Evolutionary conservation across 257 asterid genomes (phyloP).

Genomic region (Penstemon newberryi): DNA sequence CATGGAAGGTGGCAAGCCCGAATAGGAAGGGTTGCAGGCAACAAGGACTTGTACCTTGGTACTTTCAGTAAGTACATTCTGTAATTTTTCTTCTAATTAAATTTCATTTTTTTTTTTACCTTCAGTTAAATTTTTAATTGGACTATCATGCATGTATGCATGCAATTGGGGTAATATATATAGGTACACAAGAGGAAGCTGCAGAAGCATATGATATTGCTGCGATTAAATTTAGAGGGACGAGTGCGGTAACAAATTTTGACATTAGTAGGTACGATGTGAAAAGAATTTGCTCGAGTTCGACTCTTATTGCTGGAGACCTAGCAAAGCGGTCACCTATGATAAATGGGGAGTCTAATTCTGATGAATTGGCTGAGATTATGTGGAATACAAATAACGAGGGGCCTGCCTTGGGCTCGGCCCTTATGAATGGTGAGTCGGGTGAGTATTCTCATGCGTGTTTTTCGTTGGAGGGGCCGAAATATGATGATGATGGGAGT

Average conservation of each 20-base stretch:
- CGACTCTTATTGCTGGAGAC: constrained; percentile 68
- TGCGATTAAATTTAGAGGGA: constrained; percentile 79
- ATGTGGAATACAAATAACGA: constrained; percentile 42
- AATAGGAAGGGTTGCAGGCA: constrained; percentile 98
- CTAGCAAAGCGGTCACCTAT: constrained; percentile 70
- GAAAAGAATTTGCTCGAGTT: constrained; percentile 71
- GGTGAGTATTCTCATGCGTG: constrained; percentile 34
- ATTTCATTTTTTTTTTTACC: constrained; percentile 17
- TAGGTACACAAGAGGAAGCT: constrained; percentile 91
- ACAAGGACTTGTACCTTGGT: constrained; percentile 97
- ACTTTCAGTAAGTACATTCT: constrained; percentile 73
- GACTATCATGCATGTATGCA: too few relatives aligned
- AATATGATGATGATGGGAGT: constrained; percentile 37
- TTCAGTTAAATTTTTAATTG: constrained; percentile 19
- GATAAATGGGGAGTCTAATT: constrained; percentile 39
- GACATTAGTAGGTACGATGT: constrained; percentile 75
- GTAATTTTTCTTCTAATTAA: not conserved
- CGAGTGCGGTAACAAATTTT: constrained; percentile 81
- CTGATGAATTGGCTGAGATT: constrained; percentile 43
- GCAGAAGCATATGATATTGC: constrained; percentile 91
- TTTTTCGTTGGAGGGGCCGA: constrained; percentile 34
- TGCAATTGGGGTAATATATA: not conserved
- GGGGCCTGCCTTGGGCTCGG: constrained; percentile 21
- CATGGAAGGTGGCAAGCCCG: constrained; percentile 96
- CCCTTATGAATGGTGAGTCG: constrained; percentile 31